These are phyloP conservation scores for Leishmania mexicana DNA, from an alignment of 208 protist species.

Conservation along the genomic window DNA sequence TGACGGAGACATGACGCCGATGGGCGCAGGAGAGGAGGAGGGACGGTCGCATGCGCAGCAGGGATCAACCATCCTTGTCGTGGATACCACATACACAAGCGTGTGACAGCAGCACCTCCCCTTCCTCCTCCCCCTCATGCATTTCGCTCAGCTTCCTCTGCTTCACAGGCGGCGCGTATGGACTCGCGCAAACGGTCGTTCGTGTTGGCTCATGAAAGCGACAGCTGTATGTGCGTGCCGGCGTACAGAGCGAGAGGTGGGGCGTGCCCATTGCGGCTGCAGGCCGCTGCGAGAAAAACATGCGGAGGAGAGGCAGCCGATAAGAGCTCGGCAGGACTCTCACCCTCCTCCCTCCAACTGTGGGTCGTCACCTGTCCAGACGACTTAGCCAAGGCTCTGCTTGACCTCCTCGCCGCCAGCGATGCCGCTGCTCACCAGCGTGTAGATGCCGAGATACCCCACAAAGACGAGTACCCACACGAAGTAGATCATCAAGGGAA, in stretches of 20 bases:
- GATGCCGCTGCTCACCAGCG: constrained; percentile 28
- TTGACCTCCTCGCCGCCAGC: constrained; percentile 1
- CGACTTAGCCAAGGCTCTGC: constrained; percentile 2
- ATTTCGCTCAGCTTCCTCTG: neutral
- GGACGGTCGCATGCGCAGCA: no score
- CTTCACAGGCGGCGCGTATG: neutral
- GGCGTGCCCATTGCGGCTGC: neutral
- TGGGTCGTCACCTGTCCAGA: neutral
- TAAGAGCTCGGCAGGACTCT: neutral
- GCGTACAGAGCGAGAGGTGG: neutral
- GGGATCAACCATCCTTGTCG: neutral
- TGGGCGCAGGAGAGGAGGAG: no score
- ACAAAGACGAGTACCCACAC: constrained; percentile 24
- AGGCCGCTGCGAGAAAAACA: neutral
- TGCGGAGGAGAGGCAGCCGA: no score
- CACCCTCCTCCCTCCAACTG: neutral
- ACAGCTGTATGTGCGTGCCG: neutral
- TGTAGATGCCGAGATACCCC: constrained; percentile 25
- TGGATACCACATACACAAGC: neutral
- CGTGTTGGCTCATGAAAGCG: neutral
- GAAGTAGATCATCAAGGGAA: constrained; percentile 24
- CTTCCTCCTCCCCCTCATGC: neutral
- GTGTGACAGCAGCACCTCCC: neutral
- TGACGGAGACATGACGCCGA: no score
- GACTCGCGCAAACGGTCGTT: neutral